phyloP scores from a whole-genome alignment of 2,329 filamentous ascomycete species.

The Penicillium sp. region DNA sequence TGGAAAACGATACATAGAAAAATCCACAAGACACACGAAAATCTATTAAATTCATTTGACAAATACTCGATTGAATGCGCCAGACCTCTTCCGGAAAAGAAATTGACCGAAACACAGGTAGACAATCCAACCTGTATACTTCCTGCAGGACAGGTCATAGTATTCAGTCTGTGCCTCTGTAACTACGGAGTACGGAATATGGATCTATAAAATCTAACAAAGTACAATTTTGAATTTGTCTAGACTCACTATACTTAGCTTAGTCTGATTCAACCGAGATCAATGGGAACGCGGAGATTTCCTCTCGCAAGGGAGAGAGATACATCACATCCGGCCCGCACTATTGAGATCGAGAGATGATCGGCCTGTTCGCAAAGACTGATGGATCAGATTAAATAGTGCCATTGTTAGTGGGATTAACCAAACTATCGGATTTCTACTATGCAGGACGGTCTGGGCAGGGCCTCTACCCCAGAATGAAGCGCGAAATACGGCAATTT shows the following conservation, averaged over 20 bases:
- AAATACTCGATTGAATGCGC: neutral
- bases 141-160: neutral
- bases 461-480: conserved; percentile 2
- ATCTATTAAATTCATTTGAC: neutral
- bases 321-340: conserved; percentile 15
- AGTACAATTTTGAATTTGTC: neutral
- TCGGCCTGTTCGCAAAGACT: conserved; percentile 1
- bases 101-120: neutral
- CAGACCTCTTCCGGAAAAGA: neutral
- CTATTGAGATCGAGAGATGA: conserved; percentile 10
- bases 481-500: conserved; percentile 1
- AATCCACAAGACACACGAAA: neutral
- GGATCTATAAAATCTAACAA: neutral
- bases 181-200: neutral
- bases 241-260: neutral
- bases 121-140: neutral
- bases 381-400: conserved; percentile 20
- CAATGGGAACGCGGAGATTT: conserved; percentile 2
- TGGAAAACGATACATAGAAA: neutral
- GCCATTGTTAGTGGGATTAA: conserved; percentile 11
- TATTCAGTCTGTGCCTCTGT: neutral
- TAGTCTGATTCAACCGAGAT: neutral
- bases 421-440: conserved; percentile 6
- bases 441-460: conserved; percentile 1
- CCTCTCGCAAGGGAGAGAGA: conserved; percentile 4